Evolutionary conservation across 192 early-diverging fungal genomes (phyloP).

Genomic region (Obelidium mucronatum): DNA sequence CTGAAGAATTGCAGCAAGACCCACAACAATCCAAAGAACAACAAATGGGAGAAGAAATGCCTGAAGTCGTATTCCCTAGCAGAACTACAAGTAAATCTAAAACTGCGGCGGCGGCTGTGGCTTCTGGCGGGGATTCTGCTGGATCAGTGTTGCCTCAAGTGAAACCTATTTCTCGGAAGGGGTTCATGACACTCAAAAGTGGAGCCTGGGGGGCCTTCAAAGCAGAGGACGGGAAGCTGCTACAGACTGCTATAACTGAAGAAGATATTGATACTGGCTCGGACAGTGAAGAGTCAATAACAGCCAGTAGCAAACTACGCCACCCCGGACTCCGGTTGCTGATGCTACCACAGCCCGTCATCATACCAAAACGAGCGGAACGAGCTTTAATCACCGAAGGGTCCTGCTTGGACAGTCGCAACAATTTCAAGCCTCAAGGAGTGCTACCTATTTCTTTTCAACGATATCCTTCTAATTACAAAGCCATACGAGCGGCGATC

Average conservation of each 20-base stretch:
- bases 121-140: too few species aligned
- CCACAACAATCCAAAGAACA: too few species aligned
- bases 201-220: too few species aligned
- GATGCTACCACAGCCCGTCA: neutral
- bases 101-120: neutral
- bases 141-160: too few species aligned
- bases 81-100: neutral
- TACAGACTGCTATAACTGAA: neutral
- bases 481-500: slow-evolving; percentile 27
- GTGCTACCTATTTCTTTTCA: slow-evolving; percentile 28
- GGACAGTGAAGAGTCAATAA: too few species aligned
- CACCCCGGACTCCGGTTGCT: too few species aligned
- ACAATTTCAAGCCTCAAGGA: slow-evolving; percentile 27
- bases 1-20: too few species aligned
- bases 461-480: slow-evolving; percentile 23
- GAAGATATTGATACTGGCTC: neutral
- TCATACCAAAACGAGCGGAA: too few species aligned
- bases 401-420: slow-evolving; percentile 23
- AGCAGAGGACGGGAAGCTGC: neutral
- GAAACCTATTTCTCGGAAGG: too few species aligned
- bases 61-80: neutral
- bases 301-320: neutral
- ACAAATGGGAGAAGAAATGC: neutral
- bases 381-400: slow-evolving; percentile 6
- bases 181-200: slow-evolving; percentile 1